Evolutionary conservation across 164 flowering plant species (phyloP), one percentile per base, ranked within the genome.

Genomic region (Amborella trichopoda): DNA sequence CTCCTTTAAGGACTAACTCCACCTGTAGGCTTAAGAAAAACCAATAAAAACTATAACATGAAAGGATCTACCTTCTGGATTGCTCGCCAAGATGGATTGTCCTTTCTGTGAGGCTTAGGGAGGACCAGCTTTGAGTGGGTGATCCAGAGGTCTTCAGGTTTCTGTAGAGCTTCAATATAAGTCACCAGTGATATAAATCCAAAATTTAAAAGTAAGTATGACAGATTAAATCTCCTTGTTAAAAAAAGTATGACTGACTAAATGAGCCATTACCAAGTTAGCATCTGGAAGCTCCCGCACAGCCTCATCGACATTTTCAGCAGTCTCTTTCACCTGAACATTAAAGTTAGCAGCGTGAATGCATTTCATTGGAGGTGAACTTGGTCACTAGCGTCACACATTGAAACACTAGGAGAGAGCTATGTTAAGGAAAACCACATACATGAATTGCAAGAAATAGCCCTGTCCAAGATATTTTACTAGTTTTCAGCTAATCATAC

Each of bases 271-370:
- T 73, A 91, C 99, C 90, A 59, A 32, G 67, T 91, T 87, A 52
- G 99, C 99, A 73, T 91, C 99, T 12, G 99, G 99, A 66, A 91
- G 95, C 54, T 91, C 99, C 63, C 84, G 68, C 37, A 70, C 88
- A 23, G 99, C 99, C 4, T 75, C 96, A 60, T 80, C 89, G 54
- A 91, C 84, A 72, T 87, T 77, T 59, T 50, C 90, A 32, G 99
- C 99, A 49, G 99, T 87, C 66, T 75, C 71, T 73, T 73, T 84
- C 60, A 84, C 77, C 98, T 91, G 68, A 62, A 50, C 22, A 36
- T 33, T 19, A n/a, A n/a, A 52, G 2, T 26, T 32, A 24, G 25
- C 6, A 30, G 23, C 23, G 27, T 16, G 23, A 36, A 50, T 19
- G 13, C 24, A 36, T 19, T 22, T 23, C 13, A 23, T 16, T 21